Percentiles rank a stretch among this genome's conserved stretches.
Evolutionary conservation across 2,329 filamentous ascomycete species (phyloP).

Genomic region (Penicillium verrucosum): DNA sequence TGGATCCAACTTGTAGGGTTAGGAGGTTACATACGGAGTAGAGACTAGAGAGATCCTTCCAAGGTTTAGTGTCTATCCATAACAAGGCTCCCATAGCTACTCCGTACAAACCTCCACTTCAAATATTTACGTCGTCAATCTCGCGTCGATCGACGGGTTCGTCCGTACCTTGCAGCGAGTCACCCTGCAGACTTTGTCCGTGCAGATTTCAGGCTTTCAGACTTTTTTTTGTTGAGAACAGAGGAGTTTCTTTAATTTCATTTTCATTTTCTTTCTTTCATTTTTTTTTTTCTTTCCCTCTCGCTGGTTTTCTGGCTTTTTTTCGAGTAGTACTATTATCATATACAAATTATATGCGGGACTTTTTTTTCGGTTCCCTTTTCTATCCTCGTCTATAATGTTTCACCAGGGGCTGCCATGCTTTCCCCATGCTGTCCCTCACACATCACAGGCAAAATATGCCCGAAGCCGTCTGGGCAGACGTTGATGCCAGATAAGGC

Average conservation of each 20-base stretch:
- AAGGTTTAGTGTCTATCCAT: neutral
- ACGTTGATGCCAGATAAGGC: constrained; percentile 15
- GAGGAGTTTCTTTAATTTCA: neutral
- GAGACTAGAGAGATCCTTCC: neutral
- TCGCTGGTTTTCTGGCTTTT: neutral
- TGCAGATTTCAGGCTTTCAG: constrained; percentile 11
- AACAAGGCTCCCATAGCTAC: neutral
- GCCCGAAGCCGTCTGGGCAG: constrained; percentile 11
- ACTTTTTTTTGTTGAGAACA: neutral
- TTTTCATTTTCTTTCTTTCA: neutral
- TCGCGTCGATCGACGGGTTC: constrained; percentile 25
- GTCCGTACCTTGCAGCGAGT: constrained; percentile 28
- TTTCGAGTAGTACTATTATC: neutral
- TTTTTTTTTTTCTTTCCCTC: neutral
- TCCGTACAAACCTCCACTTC: neutral
- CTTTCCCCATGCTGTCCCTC: constrained; percentile 6
- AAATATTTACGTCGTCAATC: constrained; percentile 5
- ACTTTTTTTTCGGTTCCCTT: neutral
- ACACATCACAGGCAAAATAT: neutral
- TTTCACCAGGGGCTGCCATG: constrained; percentile 13
- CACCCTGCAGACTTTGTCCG: constrained; percentile 23
- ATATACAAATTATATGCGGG: neutral
- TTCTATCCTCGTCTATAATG: neutral
- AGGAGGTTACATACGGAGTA: neutral
- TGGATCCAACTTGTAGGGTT: neutral